Percentiles rank a stretch among this genome's conserved stretches.
phyloP scores from a whole-genome alignment of 1,139 yeast genomes.

The Debaryomyces sp. region DNA sequence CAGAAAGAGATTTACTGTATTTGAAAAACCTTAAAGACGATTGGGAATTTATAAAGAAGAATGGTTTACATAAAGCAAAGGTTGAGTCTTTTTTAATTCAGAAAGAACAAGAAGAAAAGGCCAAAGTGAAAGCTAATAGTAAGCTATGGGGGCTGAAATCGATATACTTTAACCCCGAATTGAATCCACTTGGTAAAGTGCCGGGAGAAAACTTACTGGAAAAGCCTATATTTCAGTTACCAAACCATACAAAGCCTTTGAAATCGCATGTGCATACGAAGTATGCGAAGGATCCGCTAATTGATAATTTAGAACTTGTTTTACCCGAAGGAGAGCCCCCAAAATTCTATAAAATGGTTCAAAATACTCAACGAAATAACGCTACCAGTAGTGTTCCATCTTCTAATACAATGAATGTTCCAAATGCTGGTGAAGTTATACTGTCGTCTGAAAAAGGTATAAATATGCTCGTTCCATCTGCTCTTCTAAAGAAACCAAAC shows the following conservation, averaged over 20 bases:
- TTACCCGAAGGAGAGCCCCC: conserved; percentile 46
- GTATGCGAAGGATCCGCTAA: conserved; percentile 31
- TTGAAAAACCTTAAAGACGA: conserved; percentile 35
- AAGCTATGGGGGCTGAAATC: conserved; percentile 44
- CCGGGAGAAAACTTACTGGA: conserved; percentile 24
- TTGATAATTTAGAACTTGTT: conserved; percentile 27
- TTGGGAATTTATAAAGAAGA: conserved; percentile 42
- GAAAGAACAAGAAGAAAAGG: conserved; percentile 18
- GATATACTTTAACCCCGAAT: conserved; percentile 47
- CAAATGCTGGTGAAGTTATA: background rate
- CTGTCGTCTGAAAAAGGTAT: conserved; percentile 5
- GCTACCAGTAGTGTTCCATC: background rate
- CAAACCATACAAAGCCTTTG: conserved; percentile 32
- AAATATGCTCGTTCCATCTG: conserved; percentile 1
- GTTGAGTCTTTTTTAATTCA: conserved; percentile 25
- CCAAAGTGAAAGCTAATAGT: conserved; percentile 20
- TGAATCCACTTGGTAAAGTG: conserved; percentile 49
- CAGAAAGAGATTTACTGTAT: conserved; percentile 25
- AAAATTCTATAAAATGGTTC: conserved; percentile 40
- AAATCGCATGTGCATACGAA: conserved; percentile 12
- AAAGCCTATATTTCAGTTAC: conserved; percentile 15
- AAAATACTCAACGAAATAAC: conserved; percentile 26
- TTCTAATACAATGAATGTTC: background rate
- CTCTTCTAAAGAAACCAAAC: conserved; percentile 7
- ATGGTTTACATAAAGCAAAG: conserved; percentile 36